These are phyloP conservation scores for Haplosporangium gracile DNA, from an alignment of 192 early-diverging fungal genomes.

Conservation along the genomic window DNA sequence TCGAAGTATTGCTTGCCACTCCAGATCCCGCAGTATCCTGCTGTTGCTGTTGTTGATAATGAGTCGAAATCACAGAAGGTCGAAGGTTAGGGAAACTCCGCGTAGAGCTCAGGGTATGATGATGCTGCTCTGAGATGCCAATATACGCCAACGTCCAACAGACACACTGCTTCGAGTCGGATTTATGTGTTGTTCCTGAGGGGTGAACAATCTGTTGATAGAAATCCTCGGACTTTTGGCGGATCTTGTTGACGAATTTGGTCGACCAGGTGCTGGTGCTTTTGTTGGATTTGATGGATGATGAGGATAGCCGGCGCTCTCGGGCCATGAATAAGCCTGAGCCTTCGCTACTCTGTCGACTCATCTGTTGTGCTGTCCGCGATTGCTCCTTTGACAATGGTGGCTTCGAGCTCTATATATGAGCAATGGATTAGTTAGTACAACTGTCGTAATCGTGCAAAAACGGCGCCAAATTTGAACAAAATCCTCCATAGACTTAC, in stretches of 20 bases:
- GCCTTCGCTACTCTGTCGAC: slow-evolving; percentile 35
- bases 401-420: slow-evolving; percentile 12
- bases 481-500: not conserved
- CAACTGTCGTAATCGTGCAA: not conserved
- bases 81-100: slow-evolving; percentile 29
- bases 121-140: slow-evolving; percentile 38
- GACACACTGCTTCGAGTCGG: slow-evolving; percentile 10
- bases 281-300: slow-evolving; percentile 37
- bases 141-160: slow-evolving; percentile 43
- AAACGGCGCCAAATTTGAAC: not conserved
- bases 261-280: slow-evolving; percentile 31
- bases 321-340: not conserved
- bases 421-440: not conserved
- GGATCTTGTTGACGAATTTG: slow-evolving; percentile 46
- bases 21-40: not conserved
- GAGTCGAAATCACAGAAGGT: slow-evolving; percentile 26
- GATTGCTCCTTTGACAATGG: slow-evolving; percentile 13
- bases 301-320: slow-evolving; percentile 29
- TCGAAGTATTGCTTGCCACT: not conserved
- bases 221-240: slow-evolving; percentile 52
- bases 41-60: not conserved
- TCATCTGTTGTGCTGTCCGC: slow-evolving; percentile 7
- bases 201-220: slow-evolving; percentile 44
- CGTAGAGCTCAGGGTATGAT: slow-evolving; percentile 22
- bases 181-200: not conserved